phyloP scores from a whole-genome alignment of 2,329 filamentous ascomycete species.

The Paramyrothecium roridum region DNA sequence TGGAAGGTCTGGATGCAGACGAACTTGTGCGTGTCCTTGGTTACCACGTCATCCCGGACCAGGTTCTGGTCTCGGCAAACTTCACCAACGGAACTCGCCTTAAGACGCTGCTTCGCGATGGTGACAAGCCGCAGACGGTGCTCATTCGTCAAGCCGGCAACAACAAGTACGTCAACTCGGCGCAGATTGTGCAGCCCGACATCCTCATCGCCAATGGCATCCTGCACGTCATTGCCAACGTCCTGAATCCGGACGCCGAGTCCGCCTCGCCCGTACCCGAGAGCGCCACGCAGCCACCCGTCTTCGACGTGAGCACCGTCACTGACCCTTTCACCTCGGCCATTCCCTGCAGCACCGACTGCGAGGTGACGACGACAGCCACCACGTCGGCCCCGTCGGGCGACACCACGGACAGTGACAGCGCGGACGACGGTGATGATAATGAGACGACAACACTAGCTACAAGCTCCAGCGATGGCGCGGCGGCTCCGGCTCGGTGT shows the following conservation, averaged over 20 bases:
- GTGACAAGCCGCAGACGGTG: constrained; percentile 36
- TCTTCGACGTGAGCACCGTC: constrained; percentile 49
- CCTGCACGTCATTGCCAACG: constrained; percentile 54
- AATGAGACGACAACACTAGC: constrained; percentile 5
- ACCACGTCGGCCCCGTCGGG: constrained; percentile 4
- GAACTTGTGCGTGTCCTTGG: constrained; percentile 51
- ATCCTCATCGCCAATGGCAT: constrained; percentile 56
- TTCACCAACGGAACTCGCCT: constrained; percentile 27
- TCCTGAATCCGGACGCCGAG: constrained; percentile 40
- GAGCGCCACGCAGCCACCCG: constrained; percentile 40
- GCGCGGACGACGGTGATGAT: constrained; percentile 9
- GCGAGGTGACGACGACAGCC: constrained; percentile 25
- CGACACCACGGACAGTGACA: constrained; percentile 12
- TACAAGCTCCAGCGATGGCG: constrained; percentile 18
- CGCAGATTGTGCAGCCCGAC: constrained; percentile 49
- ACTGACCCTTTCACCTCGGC: constrained; percentile 37
- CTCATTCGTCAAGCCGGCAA: constrained; percentile 36
- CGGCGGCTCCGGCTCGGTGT: constrained; percentile 12
- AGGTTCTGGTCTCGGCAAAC: constrained; percentile 47
- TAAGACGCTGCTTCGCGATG: constrained; percentile 29
- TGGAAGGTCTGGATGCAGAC: constrained; percentile 41
- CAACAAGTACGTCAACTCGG: constrained; percentile 50
- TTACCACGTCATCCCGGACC: constrained; percentile 62
- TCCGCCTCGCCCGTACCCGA: constrained; percentile 32
- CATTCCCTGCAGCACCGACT: constrained; percentile 38